phyloP scores from a whole-genome alignment of 495 filamentous ascomycete genomes.

The Xylaria bambusicola region DNA sequence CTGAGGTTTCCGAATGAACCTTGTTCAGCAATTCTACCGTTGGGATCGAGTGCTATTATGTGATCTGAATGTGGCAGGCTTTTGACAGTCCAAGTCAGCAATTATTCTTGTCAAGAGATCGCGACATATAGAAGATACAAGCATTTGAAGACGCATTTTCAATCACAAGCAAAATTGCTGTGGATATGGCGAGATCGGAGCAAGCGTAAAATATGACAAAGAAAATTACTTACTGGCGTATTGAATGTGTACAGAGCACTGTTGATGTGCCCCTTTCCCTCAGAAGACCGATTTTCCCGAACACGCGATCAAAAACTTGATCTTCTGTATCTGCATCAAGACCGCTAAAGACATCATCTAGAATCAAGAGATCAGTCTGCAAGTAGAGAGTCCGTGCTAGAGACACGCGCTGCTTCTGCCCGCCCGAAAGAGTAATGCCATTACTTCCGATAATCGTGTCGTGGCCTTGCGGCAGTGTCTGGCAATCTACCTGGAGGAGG shows the following conservation, averaged over 20 bases:
- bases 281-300: constrained; percentile 43
- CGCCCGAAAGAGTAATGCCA: constrained; percentile 80
- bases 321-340: constrained; percentile 87
- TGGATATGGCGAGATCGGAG: no score
- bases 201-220: no score
- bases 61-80: constrained; percentile 32
- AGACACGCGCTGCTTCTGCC: constrained; percentile 87
- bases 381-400: constrained; percentile 82
- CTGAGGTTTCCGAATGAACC: constrained; percentile 42
- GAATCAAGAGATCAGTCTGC: constrained; percentile 70
- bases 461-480: constrained; percentile 25
- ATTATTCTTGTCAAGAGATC: no score
- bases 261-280: constrained; percentile 36
- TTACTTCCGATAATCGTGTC: constrained; percentile 53
- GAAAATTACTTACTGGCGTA: constrained; percentile 10
- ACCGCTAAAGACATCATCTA: constrained; percentile 83
- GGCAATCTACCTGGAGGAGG: neutral
- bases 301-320: constrained; percentile 74
- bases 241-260: constrained; percentile 22
- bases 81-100: neutral
- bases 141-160: no score
- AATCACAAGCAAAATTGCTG: no score
- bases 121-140: no score
- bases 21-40: constrained; percentile 45
- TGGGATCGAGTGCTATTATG: constrained; percentile 43